Evolutionary conservation across 2,329 filamentous ascomycete genomes (phyloP).

Genomic region (Stagonosporopsis tanaceti): DNA sequence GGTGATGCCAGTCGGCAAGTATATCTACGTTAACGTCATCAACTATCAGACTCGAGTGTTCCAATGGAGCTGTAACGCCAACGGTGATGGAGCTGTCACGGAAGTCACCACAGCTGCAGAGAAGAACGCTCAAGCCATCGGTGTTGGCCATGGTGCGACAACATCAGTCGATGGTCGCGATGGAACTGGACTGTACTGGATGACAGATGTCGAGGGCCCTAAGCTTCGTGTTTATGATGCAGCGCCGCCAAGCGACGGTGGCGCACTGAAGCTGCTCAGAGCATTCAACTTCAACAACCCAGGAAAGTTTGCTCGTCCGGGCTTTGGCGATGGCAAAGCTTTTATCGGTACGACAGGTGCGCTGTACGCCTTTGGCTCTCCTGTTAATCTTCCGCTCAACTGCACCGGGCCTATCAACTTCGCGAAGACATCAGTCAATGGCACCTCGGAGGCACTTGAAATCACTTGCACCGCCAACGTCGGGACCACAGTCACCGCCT

Average conservation of each 20-base stretch:
- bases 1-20: constrained; percentile 57
- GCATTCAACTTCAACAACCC: constrained; percentile 61
- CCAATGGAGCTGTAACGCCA: constrained; percentile 62
- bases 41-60: constrained; percentile 64
- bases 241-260: constrained; percentile 54
- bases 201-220: constrained; percentile 62
- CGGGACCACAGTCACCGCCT: constrained; percentile 52
- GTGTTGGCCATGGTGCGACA: constrained; percentile 64
- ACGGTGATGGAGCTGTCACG: constrained; percentile 61
- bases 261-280: constrained; percentile 58
- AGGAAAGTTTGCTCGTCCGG: constrained; percentile 65
- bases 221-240: constrained; percentile 64
- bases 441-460: constrained; percentile 39
- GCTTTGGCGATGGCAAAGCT: constrained; percentile 64
- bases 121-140: constrained; percentile 62
- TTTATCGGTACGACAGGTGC: constrained; percentile 64
- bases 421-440: constrained; percentile 55
- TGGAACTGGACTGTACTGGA: constrained; percentile 66
- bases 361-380: constrained; percentile 65
- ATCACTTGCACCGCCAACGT: constrained; percentile 61
- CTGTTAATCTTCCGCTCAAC: constrained; percentile 62
- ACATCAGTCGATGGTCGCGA: constrained; percentile 63
- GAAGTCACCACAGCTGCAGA: constrained; percentile 61
- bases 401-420: constrained; percentile 62
- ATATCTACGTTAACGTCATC: constrained; percentile 62